Evolutionary conservation across 331 rosid genomes (phyloP), one percentile per base, ranked within the genome.

Genomic region (Acacia concinna): DNA sequence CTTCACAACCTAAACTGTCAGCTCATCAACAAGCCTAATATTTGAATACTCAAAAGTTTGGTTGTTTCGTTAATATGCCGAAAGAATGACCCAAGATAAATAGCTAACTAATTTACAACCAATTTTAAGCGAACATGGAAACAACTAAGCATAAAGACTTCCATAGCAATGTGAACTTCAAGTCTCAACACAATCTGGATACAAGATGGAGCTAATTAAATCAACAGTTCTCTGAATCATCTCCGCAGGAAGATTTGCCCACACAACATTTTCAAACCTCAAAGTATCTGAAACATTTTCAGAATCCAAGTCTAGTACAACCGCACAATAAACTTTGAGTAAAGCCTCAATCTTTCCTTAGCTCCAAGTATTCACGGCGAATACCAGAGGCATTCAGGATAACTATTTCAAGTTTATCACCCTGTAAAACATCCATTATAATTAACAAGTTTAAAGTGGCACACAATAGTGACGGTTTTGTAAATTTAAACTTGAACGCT

Each of bases 331-430:
- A 59, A 79, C 76, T 63, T 47, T 17, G 12, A 21, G 77, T 57
- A n/a, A 49, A 78, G 56, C 65, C 57, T 86, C 84, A 94, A 81
- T 94, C 98, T 82, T 78, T 89, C 85, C 98, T 90, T 38, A 94
- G 89, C 8, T 90, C 94, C 93, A 90, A 77, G 86, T 56, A 89
- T 31, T 94, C 97, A 0, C 86, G 83, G 6, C 46, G 88, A 65
- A 87, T 81, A 15, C 97, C 98, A 57, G 75, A 82, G 0, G 91
- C 97, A 69, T 92, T 92, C 64, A 94, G 84, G 82, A 89, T 6
- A 8, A 88, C 89, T 32, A 94, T 84, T 87, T 94, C 97, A 68
- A 94, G 83, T 63, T 84, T 86, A 85, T 94, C 98, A 14, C 98
- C 98, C 98, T 94, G 87, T 51, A 74, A 82, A 71, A 77, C 72